Base-by-base conservation (phyloP, 768 basidiomycete species). In the Lactarius evosmus region DNA sequence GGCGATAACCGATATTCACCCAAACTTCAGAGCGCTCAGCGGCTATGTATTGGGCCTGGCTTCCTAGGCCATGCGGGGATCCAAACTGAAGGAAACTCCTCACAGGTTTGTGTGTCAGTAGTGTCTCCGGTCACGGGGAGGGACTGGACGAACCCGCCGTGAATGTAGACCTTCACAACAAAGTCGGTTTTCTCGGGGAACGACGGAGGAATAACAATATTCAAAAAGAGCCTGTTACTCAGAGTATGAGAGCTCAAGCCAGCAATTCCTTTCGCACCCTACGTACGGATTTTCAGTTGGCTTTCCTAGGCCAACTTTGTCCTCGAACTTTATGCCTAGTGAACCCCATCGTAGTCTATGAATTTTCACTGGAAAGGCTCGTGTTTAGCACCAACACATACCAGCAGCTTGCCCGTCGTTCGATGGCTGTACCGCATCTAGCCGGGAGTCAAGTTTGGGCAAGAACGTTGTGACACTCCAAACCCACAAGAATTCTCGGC, bases 1-100 rank as follows among this genome's bases (percentile, higher is more conserved):
- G 76, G 25, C 89, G 83, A 71, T 91, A 90, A 38, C 87, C 89
- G 14, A 91, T 81, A 69, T 91, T 88, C 8, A 93, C 85, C 81
- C 85, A 86, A 17, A 93, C 81, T 73, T 90, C 85, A 5, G 81
- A 81, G 25, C 85, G 78, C 65, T 83, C 83, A 17, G 84, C 81
- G 14, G 87, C 78, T 44, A 87, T 77, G 70, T 83, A 86, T 69
- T 91, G 88, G 0, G 87, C 84, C 71, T 89, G 88, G 30, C 78
- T 75, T 34, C 72, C 74, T 9, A 89, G 72, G 0, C 78, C 76
- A 62, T 90, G 89, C 0, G 89, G 89, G 3, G 88, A 89, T 1
- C 89, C 89, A 63, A 88, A 90, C 70, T 91, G 89, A 19, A 92
- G 80, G 70, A 89, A 90, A 12, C 89, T 91, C 16, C 33, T 25